Evolutionary conservation across 2,329 filamentous ascomycete species (phyloP).

Genomic region (Trichophyton verrucosum): DNA sequence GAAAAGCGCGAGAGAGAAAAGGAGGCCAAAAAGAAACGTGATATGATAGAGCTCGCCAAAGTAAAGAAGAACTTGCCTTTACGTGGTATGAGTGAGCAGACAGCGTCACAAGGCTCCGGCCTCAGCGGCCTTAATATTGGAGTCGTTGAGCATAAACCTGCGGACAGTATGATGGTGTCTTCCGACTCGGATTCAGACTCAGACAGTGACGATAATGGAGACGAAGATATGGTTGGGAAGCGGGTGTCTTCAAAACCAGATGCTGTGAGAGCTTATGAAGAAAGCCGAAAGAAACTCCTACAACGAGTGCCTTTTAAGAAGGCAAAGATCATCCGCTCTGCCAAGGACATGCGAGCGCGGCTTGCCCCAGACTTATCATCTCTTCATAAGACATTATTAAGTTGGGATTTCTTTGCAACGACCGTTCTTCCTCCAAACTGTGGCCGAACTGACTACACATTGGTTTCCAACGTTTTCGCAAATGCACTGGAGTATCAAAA

Average conservation of each 20-base stretch:
- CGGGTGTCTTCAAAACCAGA: constrained; percentile 29
- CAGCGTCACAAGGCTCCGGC: constrained; percentile 67
- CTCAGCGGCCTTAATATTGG: constrained; percentile 57
- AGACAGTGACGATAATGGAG: constrained; percentile 63
- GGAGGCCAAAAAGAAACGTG: constrained; percentile 60
- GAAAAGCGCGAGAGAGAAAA: constrained; percentile 62
- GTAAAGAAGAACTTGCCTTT: constrained; percentile 46
- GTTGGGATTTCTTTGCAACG: constrained; percentile 89
- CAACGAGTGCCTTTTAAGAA: constrained; percentile 70
- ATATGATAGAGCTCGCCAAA: constrained; percentile 58
- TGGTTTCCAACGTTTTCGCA: constrained; percentile 65
- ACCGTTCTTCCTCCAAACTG: constrained; percentile 71
- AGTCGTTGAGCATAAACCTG: constrained; percentile 65
- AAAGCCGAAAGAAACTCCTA: constrained; percentile 37
- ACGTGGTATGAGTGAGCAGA: constrained; percentile 41
- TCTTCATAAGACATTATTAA: constrained; percentile 72
- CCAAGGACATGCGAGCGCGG: constrained; percentile 88
- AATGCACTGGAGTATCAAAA: constrained; percentile 69
- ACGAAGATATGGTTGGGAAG: constrained; percentile 38
- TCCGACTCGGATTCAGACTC: constrained; percentile 52
- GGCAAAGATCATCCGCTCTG: constrained; percentile 62
- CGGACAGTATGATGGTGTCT: constrained; percentile 80
- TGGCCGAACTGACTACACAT: constrained; percentile 56
- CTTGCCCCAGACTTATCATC: constrained; percentile 77
- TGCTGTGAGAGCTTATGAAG: constrained; percentile 35